Percentiles rank a stretch among this genome's conserved stretches.
phyloP scores from a whole-genome alignment of 805 yeast genomes.

The Sugiyamaella smithiae region DNA sequence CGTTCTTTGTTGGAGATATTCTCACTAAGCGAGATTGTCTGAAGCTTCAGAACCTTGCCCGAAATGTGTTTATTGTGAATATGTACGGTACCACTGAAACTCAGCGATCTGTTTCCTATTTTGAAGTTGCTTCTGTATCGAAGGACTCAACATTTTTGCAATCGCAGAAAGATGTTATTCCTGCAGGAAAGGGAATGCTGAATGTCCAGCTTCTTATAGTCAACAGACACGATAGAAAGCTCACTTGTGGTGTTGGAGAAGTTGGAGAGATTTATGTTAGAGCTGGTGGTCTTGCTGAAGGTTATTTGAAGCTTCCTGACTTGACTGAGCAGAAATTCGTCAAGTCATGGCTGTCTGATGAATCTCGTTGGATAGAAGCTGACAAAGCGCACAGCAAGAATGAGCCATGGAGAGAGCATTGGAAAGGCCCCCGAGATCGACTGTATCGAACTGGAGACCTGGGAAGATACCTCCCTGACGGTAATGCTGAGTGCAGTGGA shows the following conservation, averaged over 20 bases:
- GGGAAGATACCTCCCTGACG: constrained; percentile 95
- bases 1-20: constrained; percentile 97
- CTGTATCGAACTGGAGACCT: constrained; percentile 95
- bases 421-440: constrained; percentile 95
- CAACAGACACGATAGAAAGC: constrained; percentile 81
- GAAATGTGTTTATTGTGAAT: constrained; percentile 84
- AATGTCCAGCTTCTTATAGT: constrained; percentile 94
- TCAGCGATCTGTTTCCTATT: constrained; percentile 95
- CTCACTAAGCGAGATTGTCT: constrained; percentile 95
- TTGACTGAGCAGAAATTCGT: constrained; percentile 84
- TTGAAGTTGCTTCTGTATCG: constrained; percentile 73
- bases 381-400: constrained; percentile 42
- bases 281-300: constrained; percentile 97
- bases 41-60: constrained; percentile 86
- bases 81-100: constrained; percentile 99
- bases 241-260: constrained; percentile 97
- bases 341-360: constrained; percentile 83
- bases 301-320: constrained; percentile 89
- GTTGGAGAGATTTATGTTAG: constrained; percentile 98
- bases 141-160: constrained; percentile 71
- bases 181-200: constrained; percentile 97
- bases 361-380: constrained; percentile 56
- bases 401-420: constrained; percentile 70
- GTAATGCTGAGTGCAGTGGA: constrained; percentile 97
- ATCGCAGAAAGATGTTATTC: constrained; percentile 90